These are phyloP conservation scores for Begonia fuchsioides DNA, from an alignment of 306 rosid genomes.

Conservation along the genomic window DNA sequence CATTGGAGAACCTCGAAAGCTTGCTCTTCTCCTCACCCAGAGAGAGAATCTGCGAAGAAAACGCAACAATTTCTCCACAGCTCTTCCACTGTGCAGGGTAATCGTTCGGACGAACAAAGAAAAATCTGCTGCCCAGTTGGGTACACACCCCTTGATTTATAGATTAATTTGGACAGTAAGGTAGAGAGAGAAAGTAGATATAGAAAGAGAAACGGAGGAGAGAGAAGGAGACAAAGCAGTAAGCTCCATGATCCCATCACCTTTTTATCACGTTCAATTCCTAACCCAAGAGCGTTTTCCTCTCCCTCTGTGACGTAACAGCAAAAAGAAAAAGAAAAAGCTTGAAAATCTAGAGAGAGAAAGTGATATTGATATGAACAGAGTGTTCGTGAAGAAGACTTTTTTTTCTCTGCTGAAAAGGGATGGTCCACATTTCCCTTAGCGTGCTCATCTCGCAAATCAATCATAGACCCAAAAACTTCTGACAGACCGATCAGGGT, in stretches of 20 bases:
- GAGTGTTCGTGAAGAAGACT: background rate
- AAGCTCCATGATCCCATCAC: background rate
- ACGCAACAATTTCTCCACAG: background rate
- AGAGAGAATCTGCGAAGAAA: conserved; percentile 2
- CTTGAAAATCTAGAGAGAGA: background rate
- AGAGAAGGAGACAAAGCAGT: background rate
- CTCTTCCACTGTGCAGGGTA: background rate
- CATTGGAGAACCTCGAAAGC: conserved; percentile 4
- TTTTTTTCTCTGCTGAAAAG: conserved; percentile 1
- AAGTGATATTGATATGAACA: background rate
- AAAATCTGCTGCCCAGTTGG: background rate
- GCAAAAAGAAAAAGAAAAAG: background rate
- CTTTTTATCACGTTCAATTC: background rate
- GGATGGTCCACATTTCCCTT: background rate
- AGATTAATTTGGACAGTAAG: background rate
- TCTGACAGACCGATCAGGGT: too few species aligned
- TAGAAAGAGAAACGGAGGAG: background rate
- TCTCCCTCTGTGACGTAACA: too few species aligned
- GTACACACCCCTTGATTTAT: too few species aligned
- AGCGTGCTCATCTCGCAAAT: background rate
- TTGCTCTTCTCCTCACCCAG: background rate
- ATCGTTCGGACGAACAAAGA: background rate
- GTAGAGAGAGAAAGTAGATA: background rate
- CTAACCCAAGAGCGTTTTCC: background rate
- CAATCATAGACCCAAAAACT: too few species aligned